A percentile compares a stretch with the other conserved stretches of the same genome.
Evolutionary conservation across 768 basidiomycete genomes (phyloP).

Genomic region (Mycena pura): DNA sequence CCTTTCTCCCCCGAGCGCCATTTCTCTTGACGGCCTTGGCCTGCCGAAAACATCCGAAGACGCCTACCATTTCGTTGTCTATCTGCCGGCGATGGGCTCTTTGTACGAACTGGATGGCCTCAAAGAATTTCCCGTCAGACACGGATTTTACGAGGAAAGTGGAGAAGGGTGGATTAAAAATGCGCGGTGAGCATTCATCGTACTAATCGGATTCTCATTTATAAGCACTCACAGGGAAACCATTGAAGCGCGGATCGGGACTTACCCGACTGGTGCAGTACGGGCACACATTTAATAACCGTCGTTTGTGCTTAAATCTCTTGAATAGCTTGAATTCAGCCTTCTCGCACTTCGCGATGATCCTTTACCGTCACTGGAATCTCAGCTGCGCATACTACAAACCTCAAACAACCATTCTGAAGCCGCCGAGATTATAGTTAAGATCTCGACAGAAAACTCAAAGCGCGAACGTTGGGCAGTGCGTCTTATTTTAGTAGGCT

Average conservation of each 20-base stretch:
- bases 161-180: constrained; percentile 85
- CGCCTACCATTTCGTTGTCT: constrained; percentile 97
- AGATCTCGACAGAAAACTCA: constrained; percentile 68
- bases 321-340: constrained; percentile 84
- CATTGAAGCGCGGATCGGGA: constrained; percentile 87
- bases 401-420: constrained; percentile 46
- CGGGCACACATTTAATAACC: constrained; percentile 36
- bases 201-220: constrained; percentile 25
- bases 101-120: constrained; percentile 96
- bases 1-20: constrained; percentile 87
- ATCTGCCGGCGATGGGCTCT: constrained; percentile 81
- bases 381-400: constrained; percentile 59
- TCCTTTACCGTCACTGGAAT: constrained; percentile 72
- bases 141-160: constrained; percentile 71
- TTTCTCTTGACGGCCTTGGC: constrained; percentile 85
- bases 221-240: constrained; percentile 60
- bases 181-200: constrained; percentile 63
- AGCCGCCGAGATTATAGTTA: constrained; percentile 60
- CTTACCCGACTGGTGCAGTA: constrained; percentile 89
- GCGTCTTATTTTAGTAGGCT: constrained; percentile 40
- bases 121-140: constrained; percentile 77
- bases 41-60: constrained; percentile 73
- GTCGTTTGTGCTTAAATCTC: constrained; percentile 14
- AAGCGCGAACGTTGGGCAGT: constrained; percentile 87
- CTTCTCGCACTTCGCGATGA: constrained; percentile 87